phyloP scores from a whole-genome alignment of 2,329 filamentous ascomycete species.

The Botryotinia calthae region DNA sequence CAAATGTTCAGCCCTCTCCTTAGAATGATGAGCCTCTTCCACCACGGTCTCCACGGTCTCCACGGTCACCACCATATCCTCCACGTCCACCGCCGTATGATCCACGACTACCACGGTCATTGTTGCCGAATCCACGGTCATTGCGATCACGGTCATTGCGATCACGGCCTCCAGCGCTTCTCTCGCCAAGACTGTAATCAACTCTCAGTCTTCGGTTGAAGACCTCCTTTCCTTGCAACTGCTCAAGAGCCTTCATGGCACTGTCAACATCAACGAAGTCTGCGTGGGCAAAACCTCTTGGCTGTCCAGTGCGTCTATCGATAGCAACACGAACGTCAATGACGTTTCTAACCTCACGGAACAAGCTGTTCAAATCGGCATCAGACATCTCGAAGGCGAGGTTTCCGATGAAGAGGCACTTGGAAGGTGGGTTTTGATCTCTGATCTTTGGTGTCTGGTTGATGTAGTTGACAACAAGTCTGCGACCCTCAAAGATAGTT shows the following conservation, averaged over 20 bases:
- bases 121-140: not conserved
- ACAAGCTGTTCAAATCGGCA: constrained; percentile 74
- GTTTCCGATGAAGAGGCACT: constrained; percentile 79
- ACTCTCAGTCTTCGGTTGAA: constrained; percentile 64
- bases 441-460: constrained; percentile 31
- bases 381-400: constrained; percentile 85
- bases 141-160: not conserved
- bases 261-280: constrained; percentile 70
- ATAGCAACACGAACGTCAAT: constrained; percentile 78
- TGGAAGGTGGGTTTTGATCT: constrained; percentile 50
- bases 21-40: constrained; percentile 12
- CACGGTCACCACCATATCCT: not conserved
- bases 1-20: not conserved
- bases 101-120: not conserved
- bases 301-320: constrained; percentile 75
- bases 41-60: constrained; percentile 4
- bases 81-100: not conserved
- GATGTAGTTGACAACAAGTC: constrained; percentile 58
- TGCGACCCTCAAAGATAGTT: constrained; percentile 61
- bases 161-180: not conserved
- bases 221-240: constrained; percentile 56
- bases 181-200: constrained; percentile 50
- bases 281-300: constrained; percentile 79
- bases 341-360: constrained; percentile 67
- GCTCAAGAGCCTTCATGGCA: constrained; percentile 58